Evolutionary conservation across 2,329 filamentous ascomycete genomes (phyloP), one percentile per base, ranked within the genome.

Genomic region (Zymoseptoria crescenta): DNA sequence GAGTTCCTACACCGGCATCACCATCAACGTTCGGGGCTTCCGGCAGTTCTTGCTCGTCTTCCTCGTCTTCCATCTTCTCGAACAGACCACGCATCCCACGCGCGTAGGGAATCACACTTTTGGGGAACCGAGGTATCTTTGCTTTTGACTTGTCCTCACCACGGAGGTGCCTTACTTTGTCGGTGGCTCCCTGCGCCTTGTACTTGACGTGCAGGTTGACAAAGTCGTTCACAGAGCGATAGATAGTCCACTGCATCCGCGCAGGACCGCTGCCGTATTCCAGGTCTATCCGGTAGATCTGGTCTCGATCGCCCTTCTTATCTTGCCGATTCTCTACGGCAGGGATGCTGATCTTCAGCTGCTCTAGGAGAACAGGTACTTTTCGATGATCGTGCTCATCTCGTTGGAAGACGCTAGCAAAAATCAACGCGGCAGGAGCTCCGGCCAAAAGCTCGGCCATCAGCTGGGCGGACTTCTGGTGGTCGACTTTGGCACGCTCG

Each of bases 341-440:
- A 8, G 86, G 87, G 60, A 99, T 88, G 59, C 83, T 85, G 60
- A 99, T 81, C 73, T 96, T 96, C 60, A 99, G 81, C 76, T 99
- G 94, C 74, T 99, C 94, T 6, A 99, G 81, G 3, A 99, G 83
- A 56, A 99, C 91, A 0, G 94, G 94, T 59, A 99, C 96, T 60
- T 92, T 86, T 75, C 90, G 94, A 74, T 96, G 94, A 54, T 93
- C 91, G 68, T 96, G 90, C 74, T 99, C 94, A 68, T 99, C 94
- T 59, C 94, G 84, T 75, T 97, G 94, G 68, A 97, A 94, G 89
- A 97, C 96, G 70, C 92, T 96, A 7, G 94, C 94, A 56, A 99
- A 79, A 74, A 99, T 96, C 59, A 99, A 79, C 20, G 93, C 94
- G 24, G 94, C 94, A 3, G 94, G 94, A 1, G 92, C 91, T 56